A percentile compares a stretch with the other conserved stretches of the same genome.
Evolutionary conservation across 2,329 filamentous ascomycete genomes (phyloP).

Genomic region (Lachnellula willkommii): DNA sequence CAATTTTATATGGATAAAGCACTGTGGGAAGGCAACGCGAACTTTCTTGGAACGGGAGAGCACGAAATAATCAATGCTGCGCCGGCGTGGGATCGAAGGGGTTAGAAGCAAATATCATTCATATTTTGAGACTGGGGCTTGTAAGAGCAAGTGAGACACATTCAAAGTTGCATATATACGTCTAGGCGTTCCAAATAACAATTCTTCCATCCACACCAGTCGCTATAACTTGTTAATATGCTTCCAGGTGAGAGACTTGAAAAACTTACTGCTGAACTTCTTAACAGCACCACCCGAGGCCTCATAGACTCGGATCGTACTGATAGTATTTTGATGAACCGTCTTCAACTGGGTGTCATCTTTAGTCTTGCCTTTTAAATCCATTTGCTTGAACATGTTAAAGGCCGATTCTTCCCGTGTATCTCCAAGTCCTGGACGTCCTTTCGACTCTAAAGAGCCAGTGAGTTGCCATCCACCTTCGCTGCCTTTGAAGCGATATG

Average conservation of each 20-base stretch:
- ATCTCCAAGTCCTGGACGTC: conserved; percentile 37
- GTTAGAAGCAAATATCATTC: neutral
- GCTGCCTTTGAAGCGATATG: conserved; percentile 79
- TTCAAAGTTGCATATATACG: conserved; percentile 6
- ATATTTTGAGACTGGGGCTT: neutral
- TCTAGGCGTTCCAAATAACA: conserved; percentile 68
- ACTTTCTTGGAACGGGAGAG: neutral
- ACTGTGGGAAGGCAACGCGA: neutral
- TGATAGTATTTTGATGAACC: conserved; percentile 94
- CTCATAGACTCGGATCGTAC: conserved; percentile 73
- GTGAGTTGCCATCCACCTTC: conserved; percentile 77
- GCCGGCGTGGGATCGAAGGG: neutral
- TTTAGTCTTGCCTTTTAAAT: conserved; percentile 86
- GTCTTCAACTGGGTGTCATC: conserved; percentile 95
- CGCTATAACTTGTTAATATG: conserved; percentile 44
- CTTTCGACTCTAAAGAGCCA: conserved; percentile 74
- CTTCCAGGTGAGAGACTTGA: conserved; percentile 20
- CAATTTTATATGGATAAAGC: neutral
- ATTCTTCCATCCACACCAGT: conserved; percentile 79
- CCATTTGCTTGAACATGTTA: conserved; percentile 99
- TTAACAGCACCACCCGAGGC: conserved; percentile 57
- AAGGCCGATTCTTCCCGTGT: conserved; percentile 84
- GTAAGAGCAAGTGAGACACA: neutral
- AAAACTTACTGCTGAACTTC: conserved; percentile 77
- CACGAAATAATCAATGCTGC: neutral